phyloP scores from a whole-genome alignment of 495 filamentous ascomycete genomes.

The Paragyromitra xinjiangensis region DNA sequence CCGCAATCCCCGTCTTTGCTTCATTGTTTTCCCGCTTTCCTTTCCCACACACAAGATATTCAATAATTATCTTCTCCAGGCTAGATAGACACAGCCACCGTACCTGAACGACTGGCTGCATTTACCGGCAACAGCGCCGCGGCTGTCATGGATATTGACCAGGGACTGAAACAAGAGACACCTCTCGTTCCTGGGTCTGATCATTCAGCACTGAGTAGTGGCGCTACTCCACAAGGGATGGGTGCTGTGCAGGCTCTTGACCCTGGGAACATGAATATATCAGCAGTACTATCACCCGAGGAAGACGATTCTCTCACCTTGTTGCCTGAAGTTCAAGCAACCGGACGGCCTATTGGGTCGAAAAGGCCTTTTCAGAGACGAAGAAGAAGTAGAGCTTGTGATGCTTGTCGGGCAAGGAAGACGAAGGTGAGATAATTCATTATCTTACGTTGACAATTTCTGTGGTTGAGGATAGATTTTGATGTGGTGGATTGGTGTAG shows the following conservation, averaged over 20 bases:
- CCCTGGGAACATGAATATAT: constrained; percentile 12
- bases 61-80: constrained; percentile 13
- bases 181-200: constrained; percentile 13
- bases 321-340: constrained; percentile 53
- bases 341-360: constrained; percentile 48
- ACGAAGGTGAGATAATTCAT: constrained; percentile 53
- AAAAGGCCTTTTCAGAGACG: constrained; percentile 56
- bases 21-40: neutral
- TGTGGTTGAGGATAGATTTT: neutral
- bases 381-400: constrained; percentile 56
- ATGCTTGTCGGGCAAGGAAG: constrained; percentile 56
- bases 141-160: constrained; percentile 42
- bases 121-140: constrained; percentile 2
- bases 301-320: constrained; percentile 47
- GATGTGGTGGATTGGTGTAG: constrained; percentile 29
- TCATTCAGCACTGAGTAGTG: constrained; percentile 15
- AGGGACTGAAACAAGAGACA: constrained; percentile 38
- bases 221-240: neutral
- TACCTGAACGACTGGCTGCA: constrained; percentile 10
- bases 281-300: constrained; percentile 15
- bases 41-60: neutral
- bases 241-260: neutral
- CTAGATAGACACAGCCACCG: constrained; percentile 29
- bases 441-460: neutral
- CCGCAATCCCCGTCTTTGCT: constrained; percentile 12